phyloP scores from a whole-genome alignment of 2,329 filamentous ascomycete genomes.

The Botryotinia calthae region DNA sequence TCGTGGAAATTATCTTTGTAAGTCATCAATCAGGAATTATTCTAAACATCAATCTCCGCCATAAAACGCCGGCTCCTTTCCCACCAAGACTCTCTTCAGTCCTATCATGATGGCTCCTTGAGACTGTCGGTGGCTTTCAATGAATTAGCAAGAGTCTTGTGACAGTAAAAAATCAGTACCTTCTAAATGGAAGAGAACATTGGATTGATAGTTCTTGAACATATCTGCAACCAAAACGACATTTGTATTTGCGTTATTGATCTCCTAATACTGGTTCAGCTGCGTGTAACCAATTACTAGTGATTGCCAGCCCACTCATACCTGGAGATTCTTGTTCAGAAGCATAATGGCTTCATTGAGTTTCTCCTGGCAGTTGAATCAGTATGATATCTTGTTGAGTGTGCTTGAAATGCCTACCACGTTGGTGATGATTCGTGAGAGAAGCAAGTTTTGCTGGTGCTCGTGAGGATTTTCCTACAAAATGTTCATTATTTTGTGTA shows the following conservation, averaged over 20 bases:
- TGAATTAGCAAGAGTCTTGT: slow-evolving; percentile 27
- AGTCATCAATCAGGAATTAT: not conserved
- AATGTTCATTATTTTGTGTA: not conserved
- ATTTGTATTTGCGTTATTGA: slow-evolving; percentile 99
- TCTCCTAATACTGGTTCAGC: slow-evolving; percentile 61
- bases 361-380: slow-evolving; percentile 68
- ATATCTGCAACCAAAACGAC: slow-evolving; percentile 97
- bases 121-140: slow-evolving; percentile 74
- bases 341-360: slow-evolving; percentile 91
- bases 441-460: slow-evolving; percentile 89
- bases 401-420: slow-evolving; percentile 62
- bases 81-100: not conserved
- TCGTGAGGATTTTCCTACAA: slow-evolving; percentile 89
- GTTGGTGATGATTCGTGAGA: slow-evolving; percentile 95
- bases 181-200: slow-evolving; percentile 95
- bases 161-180: slow-evolving; percentile 51
- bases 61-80: slow-evolving; percentile 1
- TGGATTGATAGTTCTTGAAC: slow-evolving; percentile 99
- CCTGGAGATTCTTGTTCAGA: slow-evolving; percentile 89
- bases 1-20: not conserved
- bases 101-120: slow-evolving; percentile 65
- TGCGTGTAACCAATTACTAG: not conserved
- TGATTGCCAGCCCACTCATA: slow-evolving; percentile 40
- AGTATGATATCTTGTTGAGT: not conserved
- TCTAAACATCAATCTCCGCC: not conserved